Conservation (phyloP, 108 stramenopile genomes). For the Craspedostauros australis region DNA sequence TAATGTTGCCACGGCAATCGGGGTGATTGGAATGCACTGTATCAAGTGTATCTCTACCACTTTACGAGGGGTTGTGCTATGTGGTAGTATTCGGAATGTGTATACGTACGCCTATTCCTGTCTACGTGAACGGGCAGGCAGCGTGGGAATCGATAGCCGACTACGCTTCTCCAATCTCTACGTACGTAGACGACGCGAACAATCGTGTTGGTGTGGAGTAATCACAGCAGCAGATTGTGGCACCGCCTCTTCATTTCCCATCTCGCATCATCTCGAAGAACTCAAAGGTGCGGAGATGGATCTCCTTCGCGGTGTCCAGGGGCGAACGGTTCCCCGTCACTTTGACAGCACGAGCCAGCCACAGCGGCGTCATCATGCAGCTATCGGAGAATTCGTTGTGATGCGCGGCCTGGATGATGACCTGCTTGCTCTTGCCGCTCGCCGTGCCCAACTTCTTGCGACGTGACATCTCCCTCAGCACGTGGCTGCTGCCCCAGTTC, state of each 20-base stretch:
- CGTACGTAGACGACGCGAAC: too few species aligned
- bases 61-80: too few species aligned
- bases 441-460: conserved; percentile 23
- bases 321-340: conserved; percentile 36
- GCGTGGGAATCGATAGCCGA: too few species aligned
- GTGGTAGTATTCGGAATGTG: too few species aligned
- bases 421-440: conserved; percentile 13
- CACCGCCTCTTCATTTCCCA: conserved; percentile 1
- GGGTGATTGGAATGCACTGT: too few species aligned
- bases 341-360: conserved; percentile 31
- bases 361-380: conserved; percentile 39
- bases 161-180: too few species aligned
- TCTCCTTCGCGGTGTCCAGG: conserved; percentile 33
- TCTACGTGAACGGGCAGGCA: too few species aligned
- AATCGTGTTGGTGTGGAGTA: too few species aligned
- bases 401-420: conserved; percentile 22
- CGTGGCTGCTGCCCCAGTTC: conserved; percentile 28
- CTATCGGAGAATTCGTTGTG: conserved; percentile 57
- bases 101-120: too few species aligned
- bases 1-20: too few species aligned
- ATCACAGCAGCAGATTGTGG: too few species aligned
- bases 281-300: conserved; percentile 21
- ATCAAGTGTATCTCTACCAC: too few species aligned
- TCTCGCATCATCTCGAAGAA: conserved; percentile 19
- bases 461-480: conserved; percentile 26